These are phyloP conservation scores for Hypsizygus ulmarius DNA, from an alignment of 1,284 basidiomycete genomes.

Conservation along the genomic window DNA sequence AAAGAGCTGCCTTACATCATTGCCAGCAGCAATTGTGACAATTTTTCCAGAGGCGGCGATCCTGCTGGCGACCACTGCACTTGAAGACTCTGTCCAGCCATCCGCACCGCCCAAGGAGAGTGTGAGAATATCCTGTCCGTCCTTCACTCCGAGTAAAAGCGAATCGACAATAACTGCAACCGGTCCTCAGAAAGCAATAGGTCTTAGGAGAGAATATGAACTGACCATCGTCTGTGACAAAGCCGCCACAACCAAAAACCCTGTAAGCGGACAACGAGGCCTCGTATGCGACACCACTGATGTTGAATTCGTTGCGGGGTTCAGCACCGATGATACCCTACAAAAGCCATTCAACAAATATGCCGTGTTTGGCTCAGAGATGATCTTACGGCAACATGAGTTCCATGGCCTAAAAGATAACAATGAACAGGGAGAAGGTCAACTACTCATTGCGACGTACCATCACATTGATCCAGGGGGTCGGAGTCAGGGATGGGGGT, in stretches of 20 bases:
- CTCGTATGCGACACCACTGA: slow-evolving; percentile 50
- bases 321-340: slow-evolving; percentile 64
- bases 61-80: slow-evolving; percentile 53
- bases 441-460: slow-evolving; percentile 18
- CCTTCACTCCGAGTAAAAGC: slow-evolving; percentile 43
- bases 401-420: slow-evolving; percentile 46
- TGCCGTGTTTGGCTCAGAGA: background rate
- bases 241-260: slow-evolving; percentile 48
- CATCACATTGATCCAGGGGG: slow-evolving; percentile 48
- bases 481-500: slow-evolving; percentile 44
- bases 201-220: background rate
- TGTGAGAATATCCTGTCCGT: slow-evolving; percentile 59
- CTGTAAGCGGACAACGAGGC: slow-evolving; percentile 45
- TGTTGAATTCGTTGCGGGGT: slow-evolving; percentile 52
- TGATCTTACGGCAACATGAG: slow-evolving; percentile 51
- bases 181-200: background rate
- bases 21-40: slow-evolving; percentile 50
- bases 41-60: slow-evolving; percentile 50
- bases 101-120: slow-evolving; percentile 60
- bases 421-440: slow-evolving; percentile 12
- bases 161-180: slow-evolving; percentile 47
- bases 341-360: slow-evolving; percentile 1
- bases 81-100: slow-evolving; percentile 56
- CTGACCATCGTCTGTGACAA: slow-evolving; percentile 45
- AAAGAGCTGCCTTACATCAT: slow-evolving; percentile 23